Base-by-base conservation (phyloP, 2,329 filamentous ascomycete species). In the Penicillium digitatum region DNA sequence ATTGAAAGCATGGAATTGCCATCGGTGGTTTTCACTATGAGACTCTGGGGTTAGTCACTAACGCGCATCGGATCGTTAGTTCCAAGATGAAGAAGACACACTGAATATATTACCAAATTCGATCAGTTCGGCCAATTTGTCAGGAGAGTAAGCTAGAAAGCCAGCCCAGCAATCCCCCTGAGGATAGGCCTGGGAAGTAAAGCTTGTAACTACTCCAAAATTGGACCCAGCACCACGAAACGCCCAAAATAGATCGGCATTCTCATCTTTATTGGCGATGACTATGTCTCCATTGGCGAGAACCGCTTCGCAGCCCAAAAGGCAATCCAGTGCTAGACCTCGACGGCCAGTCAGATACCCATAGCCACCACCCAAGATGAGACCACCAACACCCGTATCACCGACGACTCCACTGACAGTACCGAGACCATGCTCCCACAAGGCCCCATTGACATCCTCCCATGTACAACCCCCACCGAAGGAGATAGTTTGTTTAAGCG, bases 391-490 rank as follows among this genome's bases (percentile, higher is more conserved):
- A 5, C 42, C 50, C 9, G 43, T 52, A 22, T 52, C 50, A 18
- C 50, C 50, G 26, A 52, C 50, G 24, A 34, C 35, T 8, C 48
- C 48, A 38, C 48, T 43, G 2, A 52, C 50, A 39, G 51, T 54
- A 22, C 34, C 44, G 18, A 54, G 51, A 2, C 44, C 51, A n/a
- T 38, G 44, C 14, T 48, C n/a, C 50, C 43, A 46, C 24, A 52
- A 27, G 3, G 50, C 50, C 14, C 42, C 35, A 47, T 52, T 47
- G 16, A 52, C 50, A 22, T 52, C 50, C 20, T 47, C 42, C 50
- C 42, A 52, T 6, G 43, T 46, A 34, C 50, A 52, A 12, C 50
- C 50, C 8, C 50, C 50, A 39, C 43, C 50, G 14, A 52, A 52
- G 7, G 50, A 27, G 32, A 52, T 34, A 11, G 42, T 52, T 14